Percentiles rank a stretch among this genome's conserved stretches.
phyloP scores from a whole-genome alignment of 1,139 yeast genomes.

The Geotrichum phurueaensis region DNA sequence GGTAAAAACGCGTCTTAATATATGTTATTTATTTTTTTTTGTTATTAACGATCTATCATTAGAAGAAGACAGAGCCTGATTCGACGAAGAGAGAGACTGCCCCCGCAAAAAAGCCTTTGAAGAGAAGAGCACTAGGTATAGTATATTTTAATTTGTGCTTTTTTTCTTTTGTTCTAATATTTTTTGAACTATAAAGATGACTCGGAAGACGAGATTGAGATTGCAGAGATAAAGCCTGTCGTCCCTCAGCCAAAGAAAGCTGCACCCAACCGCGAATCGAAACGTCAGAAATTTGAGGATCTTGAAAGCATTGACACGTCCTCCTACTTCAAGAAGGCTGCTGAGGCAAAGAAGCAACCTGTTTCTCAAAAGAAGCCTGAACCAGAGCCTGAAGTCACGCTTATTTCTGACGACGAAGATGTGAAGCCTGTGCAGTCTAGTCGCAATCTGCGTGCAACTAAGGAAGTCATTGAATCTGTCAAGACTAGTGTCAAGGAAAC shows the following conservation, averaged over 20 bases:
- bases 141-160: background rate
- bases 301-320: constrained; percentile 22
- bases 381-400: background rate
- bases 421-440: background rate
- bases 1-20: background rate
- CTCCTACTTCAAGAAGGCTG: constrained; percentile 19
- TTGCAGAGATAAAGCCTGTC: background rate
- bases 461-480: background rate
- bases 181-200: constrained; percentile 5
- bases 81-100: constrained; percentile 6
- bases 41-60: background rate
- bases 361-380: background rate
- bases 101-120: constrained; percentile 2
- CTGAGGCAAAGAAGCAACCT: constrained; percentile 1
- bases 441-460: background rate
- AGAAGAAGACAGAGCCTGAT: background rate
- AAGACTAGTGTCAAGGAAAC: background rate
- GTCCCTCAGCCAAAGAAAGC: constrained; percentile 3
- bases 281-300: constrained; percentile 17
- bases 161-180: background rate
- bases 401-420: background rate
- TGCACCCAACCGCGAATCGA: constrained; percentile 5
- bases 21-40: background rate
- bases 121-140: constrained; percentile 15
- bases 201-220: constrained; percentile 13